Evolutionary conservation across 139 green algal genomes (phyloP).

Genomic region (Chlorella sorokiniana): DNA sequence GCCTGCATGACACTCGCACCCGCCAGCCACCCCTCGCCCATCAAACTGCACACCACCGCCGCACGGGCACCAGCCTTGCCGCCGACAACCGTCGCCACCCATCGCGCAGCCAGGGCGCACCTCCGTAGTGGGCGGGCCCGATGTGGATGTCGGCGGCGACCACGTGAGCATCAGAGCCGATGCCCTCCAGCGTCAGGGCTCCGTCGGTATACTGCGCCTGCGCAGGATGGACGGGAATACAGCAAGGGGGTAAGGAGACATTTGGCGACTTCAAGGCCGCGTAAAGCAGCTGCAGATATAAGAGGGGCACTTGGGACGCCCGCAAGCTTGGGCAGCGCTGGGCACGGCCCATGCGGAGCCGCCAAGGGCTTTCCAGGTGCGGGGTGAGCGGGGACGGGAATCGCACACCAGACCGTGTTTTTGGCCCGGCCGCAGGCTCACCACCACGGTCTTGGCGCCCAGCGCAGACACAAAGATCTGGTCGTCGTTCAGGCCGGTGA

Average conservation of each 20-base stretch:
- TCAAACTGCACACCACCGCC: too few species aligned
- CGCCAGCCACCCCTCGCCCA: too few species aligned
- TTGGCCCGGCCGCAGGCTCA: neutral
- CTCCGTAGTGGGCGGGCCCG: neutral
- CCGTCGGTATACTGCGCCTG: conserved; percentile 15
- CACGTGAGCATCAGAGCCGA: neutral
- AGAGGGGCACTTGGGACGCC: too few species aligned
- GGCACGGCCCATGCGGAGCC: too few species aligned
- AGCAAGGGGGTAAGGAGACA: neutral
- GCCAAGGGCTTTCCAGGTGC: too few species aligned
- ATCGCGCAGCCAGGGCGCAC: neutral
- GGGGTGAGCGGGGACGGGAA: too few species aligned
- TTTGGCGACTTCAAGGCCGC: too few species aligned
- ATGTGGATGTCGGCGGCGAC: neutral
- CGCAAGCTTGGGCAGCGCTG: too few species aligned
- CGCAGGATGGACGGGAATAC: neutral
- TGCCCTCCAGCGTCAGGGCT: neutral
- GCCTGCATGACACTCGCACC: too few species aligned
- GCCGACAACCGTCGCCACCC: neutral
- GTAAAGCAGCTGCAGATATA: too few species aligned
- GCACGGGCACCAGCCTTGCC: neutral
- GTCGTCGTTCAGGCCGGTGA: conserved; percentile 10
- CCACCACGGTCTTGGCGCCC: neutral
- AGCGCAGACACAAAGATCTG: conserved; percentile 13
- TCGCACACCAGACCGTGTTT: too few species aligned